Conservation (phyloP, 169 alveolate species). For the Theileria equi region DNA sequence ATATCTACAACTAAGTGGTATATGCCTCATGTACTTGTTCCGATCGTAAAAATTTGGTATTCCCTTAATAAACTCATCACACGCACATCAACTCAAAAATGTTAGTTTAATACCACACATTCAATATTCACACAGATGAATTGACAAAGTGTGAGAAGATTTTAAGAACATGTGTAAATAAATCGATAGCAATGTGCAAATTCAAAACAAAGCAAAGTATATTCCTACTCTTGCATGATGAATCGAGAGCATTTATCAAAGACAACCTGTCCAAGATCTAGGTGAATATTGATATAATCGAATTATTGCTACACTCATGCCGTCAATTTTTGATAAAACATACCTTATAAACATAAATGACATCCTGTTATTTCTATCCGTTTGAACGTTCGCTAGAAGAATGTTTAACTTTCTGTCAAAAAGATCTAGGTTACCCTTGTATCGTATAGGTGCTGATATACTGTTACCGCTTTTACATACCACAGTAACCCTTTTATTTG, state of each 20-base stretch:
- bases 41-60: too few relatives aligned
- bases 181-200: conserved; percentile 22
- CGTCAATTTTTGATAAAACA: neutral
- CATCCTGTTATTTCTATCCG: neutral
- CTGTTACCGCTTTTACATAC: neutral
- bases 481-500: neutral
- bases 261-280: conserved; percentile 6
- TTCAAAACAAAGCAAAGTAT: conserved; percentile 9
- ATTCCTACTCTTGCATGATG: conserved; percentile 14
- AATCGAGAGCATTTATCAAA: conserved; percentile 26
- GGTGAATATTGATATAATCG: conserved; percentile 16
- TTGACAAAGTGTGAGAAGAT: conserved; percentile 37
- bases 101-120: too few relatives aligned
- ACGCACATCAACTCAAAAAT: too few relatives aligned
- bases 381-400: conserved; percentile 3
- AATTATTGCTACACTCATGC: conserved; percentile 6
- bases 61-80: too few relatives aligned
- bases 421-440: conserved; percentile 23
- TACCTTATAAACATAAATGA: conserved; percentile 48
- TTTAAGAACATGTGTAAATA: conserved; percentile 25
- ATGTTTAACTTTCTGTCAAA: conserved; percentile 49
- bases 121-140: too few relatives aligned
- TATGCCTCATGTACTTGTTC: conserved; percentile 24
- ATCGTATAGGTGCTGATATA: conserved; percentile 13
- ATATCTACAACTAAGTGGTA: conserved; percentile 37